Percentiles rank a stretch among this genome's conserved stretches.
Conservation (phyloP, 257 asterid genomes). For the Ophiorrhiza pumila region DNA sequence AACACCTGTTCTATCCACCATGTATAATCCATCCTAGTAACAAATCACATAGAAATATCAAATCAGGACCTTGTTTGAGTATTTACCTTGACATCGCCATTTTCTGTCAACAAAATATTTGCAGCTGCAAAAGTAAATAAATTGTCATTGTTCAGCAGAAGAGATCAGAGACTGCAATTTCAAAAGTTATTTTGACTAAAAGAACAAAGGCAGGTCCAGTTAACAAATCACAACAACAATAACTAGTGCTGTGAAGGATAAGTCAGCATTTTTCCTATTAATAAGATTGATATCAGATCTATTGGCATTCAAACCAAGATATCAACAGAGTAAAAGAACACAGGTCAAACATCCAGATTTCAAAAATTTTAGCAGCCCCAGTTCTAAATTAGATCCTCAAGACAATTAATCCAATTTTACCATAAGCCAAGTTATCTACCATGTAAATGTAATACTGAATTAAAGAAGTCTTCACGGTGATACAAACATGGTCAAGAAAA, state of each 20-base stretch:
- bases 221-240: not conserved
- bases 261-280: not conserved
- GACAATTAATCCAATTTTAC: not conserved
- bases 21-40: not conserved
- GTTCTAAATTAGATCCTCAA: not conserved
- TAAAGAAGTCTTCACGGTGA: not conserved
- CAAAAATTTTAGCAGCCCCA: not conserved
- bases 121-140: conserved; percentile 72
- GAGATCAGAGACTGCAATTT: not conserved
- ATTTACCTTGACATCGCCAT: conserved; percentile 94
- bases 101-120: conserved; percentile 89
- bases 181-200: not conserved
- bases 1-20: conserved; percentile 1
- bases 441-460: not conserved
- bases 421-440: not conserved
- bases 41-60: not conserved
- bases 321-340: not conserved
- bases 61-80: conserved; percentile 1
- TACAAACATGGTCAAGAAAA: conserved; percentile 21
- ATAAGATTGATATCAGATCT: not conserved
- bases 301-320: not conserved
- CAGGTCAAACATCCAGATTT: not conserved
- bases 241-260: not conserved
- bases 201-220: not conserved
- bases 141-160: not conserved